Evolutionary conservation across 139 green algal genomes (phyloP), one percentile per base, ranked within the genome.

Genomic region (Chlamydomonas incerta): DNA sequence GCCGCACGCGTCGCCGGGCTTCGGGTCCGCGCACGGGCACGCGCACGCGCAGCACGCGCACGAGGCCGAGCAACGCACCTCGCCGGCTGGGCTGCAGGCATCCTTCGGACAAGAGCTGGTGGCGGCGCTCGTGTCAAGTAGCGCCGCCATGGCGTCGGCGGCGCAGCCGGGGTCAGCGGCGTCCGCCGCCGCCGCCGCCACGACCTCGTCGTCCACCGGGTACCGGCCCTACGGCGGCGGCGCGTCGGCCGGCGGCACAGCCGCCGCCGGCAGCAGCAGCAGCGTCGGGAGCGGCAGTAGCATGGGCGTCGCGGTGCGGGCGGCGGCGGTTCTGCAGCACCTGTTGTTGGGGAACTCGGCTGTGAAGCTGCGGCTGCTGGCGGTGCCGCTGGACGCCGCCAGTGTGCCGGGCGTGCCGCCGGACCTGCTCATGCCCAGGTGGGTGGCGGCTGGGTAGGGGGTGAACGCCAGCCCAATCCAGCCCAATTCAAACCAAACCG

Each of bases 31-130:
- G 41, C 41, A 50, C 41, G 41, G 41, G 41, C 41, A 50, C 41
- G 41, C 41, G 41, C 6, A 5, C 6, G 6, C 41, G 41, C 41
- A 5, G 41, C 41, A 50, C 8, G 41, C 6, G 41, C 41, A 50
- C 8, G 41, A 50, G 6, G 6, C 41, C 41, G 41, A 50, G 41
- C 41, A 50, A 8, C 41, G 41, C 6, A 8, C 41, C 41, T 50
- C 41, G 41, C 41, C 41, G 41, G 23, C 60, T n/a, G 60, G 60
- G 60, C 60, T 66, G 18, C 55, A 28, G 21, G 84, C 72, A 55
- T 73, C 82, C 23, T 94, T 93, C 88, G 90, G 92, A 14, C 81
- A 68, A 6, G 85, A 93, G 81, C 87, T 93, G 28, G 72, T 74
- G 37, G 28, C 41, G 26, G 89, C 76, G 28, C 73, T 93, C 63